A percentile compares a stretch with the other conserved stretches of the same genome.
Conservation (phyloP, 306 rosid species). For the Cucumis cinereus region DNA sequence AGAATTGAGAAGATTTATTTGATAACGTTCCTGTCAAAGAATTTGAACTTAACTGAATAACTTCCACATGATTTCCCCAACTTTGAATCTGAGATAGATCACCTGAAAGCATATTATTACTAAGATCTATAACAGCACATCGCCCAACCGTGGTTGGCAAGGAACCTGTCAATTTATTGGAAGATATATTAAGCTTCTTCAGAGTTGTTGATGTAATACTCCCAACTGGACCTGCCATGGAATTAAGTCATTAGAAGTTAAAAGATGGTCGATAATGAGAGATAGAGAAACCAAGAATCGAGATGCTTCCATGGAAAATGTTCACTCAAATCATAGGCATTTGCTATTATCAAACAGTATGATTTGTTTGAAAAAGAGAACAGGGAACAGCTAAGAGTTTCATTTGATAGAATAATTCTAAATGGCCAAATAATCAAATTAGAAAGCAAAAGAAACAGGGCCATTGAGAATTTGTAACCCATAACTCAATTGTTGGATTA, state of each 20-base stretch:
- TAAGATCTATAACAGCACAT: constrained; percentile 52
- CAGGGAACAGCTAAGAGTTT: not conserved
- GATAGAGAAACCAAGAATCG: not conserved
- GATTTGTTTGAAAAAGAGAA: not conserved
- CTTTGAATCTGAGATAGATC: constrained; percentile 43
- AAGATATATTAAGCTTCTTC: constrained; percentile 61
- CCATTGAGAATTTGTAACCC: not conserved
- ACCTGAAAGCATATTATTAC: constrained; percentile 56
- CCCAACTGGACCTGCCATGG: constrained; percentile 56
- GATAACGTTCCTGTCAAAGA: constrained; percentile 44
- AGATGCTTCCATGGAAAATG: not conserved
- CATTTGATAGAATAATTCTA: not conserved
- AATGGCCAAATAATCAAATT: not conserved
- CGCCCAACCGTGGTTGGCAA: constrained; percentile 54
- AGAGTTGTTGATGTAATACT: constrained; percentile 59
- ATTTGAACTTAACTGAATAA: constrained; percentile 54
- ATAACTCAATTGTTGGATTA: not conserved
- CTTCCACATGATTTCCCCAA: constrained; percentile 76
- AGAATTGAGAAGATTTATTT: constrained; percentile 39
- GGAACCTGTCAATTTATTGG: constrained; percentile 58
- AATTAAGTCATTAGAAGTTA: not conserved
- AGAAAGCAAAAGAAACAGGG: not conserved
- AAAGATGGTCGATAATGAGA: not conserved
- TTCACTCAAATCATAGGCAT: not conserved
- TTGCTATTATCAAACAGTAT: not conserved